phyloP scores from a whole-genome alignment of 2,329 filamentous ascomycete genomes.

The Trichoderma aggressivum region DNA sequence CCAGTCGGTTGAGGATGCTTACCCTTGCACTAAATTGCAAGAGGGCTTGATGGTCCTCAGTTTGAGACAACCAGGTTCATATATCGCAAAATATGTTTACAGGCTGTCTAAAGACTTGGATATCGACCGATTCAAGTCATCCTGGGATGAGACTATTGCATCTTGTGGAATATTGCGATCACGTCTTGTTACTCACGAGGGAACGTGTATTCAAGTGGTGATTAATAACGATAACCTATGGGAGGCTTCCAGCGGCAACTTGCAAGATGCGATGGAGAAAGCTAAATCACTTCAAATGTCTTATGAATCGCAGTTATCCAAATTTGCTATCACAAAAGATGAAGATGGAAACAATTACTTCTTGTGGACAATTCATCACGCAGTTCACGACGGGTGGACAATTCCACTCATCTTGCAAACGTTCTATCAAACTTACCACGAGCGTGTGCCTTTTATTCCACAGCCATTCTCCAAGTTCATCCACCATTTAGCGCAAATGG shows the following conservation, averaged over 20 bases:
- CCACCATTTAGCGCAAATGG: not conserved
- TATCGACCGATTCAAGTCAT: slow-evolving; percentile 2
- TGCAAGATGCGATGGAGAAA: not conserved
- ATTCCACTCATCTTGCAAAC: not conserved
- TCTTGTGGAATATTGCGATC: slow-evolving; percentile 10
- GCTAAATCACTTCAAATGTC: not conserved
- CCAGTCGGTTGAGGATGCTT: not conserved
- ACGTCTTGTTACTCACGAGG: slow-evolving; percentile 10
- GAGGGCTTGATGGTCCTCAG: slow-evolving; percentile 38
- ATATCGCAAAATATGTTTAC: slow-evolving; percentile 32
- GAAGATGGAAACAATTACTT: not conserved
- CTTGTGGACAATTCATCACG: slow-evolving; percentile 4
- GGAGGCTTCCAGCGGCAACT: not conserved
- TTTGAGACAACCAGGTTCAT: slow-evolving; percentile 30
- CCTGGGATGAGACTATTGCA: slow-evolving; percentile 17
- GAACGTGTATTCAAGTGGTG: slow-evolving; percentile 1
- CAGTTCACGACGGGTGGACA: slow-evolving; percentile 8
- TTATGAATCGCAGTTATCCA: not conserved
- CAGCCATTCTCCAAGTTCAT: slow-evolving; percentile 6
- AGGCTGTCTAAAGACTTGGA: slow-evolving; percentile 23
- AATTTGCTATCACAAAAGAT: not conserved
- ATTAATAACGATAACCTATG: slow-evolving; percentile 10
- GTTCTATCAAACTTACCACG: not conserved
- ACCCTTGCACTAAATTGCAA: slow-evolving; percentile 29
- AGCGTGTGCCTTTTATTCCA: not conserved